These are phyloP conservation scores for Volvariella volvacea DNA, from an alignment of 1,284 basidiomycete species.

Conservation along the genomic window DNA sequence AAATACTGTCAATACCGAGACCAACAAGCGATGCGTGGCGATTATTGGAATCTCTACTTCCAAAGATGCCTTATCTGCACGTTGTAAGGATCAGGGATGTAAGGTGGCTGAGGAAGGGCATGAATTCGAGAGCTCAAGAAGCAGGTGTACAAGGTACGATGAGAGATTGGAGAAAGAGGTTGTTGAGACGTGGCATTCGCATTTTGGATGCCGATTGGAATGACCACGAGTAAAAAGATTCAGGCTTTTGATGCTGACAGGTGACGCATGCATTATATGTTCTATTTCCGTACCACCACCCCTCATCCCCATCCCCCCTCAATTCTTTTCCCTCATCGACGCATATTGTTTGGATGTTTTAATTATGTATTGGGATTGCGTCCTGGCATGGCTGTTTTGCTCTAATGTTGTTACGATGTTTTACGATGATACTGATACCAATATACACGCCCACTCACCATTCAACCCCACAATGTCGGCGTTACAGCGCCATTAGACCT, in stretches of 20 bases:
- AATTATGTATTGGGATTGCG: too few species aligned
- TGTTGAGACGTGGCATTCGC: slow-evolving; percentile 47
- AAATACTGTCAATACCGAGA: slow-evolving; percentile 65
- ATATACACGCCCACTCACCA: too few species aligned
- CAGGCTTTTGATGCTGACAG: slow-evolving; percentile 13
- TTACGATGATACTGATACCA: too few species aligned
- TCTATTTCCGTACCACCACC: neutral
- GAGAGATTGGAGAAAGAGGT: slow-evolving; percentile 58
- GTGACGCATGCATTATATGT: slow-evolving; percentile 2
- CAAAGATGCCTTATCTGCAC: slow-evolving; percentile 46
- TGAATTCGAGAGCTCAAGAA: slow-evolving; percentile 55
- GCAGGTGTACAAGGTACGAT: slow-evolving; percentile 76
- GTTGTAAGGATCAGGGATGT: slow-evolving; percentile 60
- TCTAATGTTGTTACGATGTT: too few species aligned
- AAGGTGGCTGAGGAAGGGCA: slow-evolving; percentile 62
- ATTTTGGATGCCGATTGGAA: slow-evolving; percentile 68
- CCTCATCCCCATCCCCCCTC: too few species aligned
- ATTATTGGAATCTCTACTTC: slow-evolving; percentile 47
- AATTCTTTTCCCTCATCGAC: too few species aligned
- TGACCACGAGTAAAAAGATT: slow-evolving; percentile 24
- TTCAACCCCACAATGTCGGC: too few species aligned
- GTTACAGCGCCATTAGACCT: too few species aligned
- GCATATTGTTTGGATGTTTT: too few species aligned
- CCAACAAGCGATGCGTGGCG: slow-evolving; percentile 52
- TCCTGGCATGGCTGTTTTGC: too few species aligned